Evolutionary conservation across 352 stramenopile genomes (phyloP).

Genomic region (Detonula confervacea): DNA sequence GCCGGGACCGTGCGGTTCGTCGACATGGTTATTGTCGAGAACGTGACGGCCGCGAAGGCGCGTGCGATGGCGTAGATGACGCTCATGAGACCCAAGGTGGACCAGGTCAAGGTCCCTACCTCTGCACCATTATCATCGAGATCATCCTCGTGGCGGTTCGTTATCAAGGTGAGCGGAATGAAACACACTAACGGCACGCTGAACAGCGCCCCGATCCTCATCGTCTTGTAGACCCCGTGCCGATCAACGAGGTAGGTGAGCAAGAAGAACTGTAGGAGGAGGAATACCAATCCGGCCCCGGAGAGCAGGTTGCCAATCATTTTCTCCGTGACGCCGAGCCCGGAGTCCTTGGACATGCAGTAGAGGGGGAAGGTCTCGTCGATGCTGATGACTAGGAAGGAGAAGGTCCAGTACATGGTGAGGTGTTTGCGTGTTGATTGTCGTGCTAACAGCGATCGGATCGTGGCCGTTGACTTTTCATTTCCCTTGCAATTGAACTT

Average conservation of each 20-base stretch:
- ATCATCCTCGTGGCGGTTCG: no score
- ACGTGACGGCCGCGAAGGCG: constrained; percentile 1
- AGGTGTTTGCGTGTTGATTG: constrained; percentile 31
- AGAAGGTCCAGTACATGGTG: constrained; percentile 50
- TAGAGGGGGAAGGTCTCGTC: constrained; percentile 65
- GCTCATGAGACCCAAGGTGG: constrained; percentile 12
- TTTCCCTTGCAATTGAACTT: no score
- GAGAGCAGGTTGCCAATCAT: constrained; percentile 60
- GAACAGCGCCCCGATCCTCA: constrained; percentile 28
- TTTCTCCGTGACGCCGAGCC: constrained; percentile 55
- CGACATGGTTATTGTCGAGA: constrained; percentile 20
- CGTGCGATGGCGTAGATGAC: background rate
- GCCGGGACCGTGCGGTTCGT: constrained; percentile 45
- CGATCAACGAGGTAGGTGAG: constrained; percentile 37
- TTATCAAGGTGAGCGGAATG: constrained; percentile 49
- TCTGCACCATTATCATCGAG: no score
- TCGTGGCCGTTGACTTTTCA: no score
- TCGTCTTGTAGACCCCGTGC: background rate
- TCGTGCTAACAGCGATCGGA: background rate
- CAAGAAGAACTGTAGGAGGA: constrained; percentile 48
- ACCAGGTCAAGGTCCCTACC: constrained; percentile 18
- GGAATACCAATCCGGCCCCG: constrained; percentile 44
- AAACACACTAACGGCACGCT: constrained; percentile 46
- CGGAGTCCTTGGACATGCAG: constrained; percentile 52
- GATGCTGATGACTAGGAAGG: constrained; percentile 50